Base-by-base conservation (phyloP, 1,284 basidiomycete genomes). In the Moesziomyces antarcticus region DNA sequence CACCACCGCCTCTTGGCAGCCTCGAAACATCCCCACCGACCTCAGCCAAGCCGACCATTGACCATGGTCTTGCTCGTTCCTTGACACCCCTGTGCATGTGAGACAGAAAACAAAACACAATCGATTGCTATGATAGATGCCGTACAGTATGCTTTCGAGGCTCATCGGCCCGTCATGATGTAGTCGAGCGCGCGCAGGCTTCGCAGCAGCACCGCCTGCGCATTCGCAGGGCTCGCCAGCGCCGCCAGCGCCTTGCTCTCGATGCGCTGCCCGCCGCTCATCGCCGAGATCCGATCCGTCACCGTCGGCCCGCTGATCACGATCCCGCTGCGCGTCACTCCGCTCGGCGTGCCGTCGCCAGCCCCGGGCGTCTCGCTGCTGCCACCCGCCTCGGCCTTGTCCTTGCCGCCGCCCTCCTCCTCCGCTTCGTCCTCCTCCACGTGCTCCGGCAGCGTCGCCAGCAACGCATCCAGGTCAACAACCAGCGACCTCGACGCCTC, bases 101-200 rank as follows among this genome's bases (percentile, higher is more conserved):
- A 33, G 30, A 33, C 2, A 33, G 10, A 33, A 13, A 33, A 30
- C 3, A 30, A 30, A 33, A 1, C 30, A 33, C 30, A 3, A 33
- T 33, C 30, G 30, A 33, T 33, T 33, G 30, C 30, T 33, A 33
- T 13, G 30, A 33, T 33, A 40, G 37, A 40, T 40, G 37, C 37
- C 16, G 2, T 16, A 44, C 20, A 21, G 20, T 11, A 44, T 44
- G 24, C 24, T 25, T 25, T 25, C 5, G 5, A 40, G 20, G 13
- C 33, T 71, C 42, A 75, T n/a, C 73, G 67, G 1, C 73, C 73
- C 10, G 73, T 75, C 67, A 75, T 63, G 42, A 80, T 65, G 59
- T 78, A 83, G 56, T 83, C 81, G 25, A 83, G 65, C 25, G 81
- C 82, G 14, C 82, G 77, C 46, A 83, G 64, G 50, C 75, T 72